Percentiles rank a stretch among this genome's conserved stretches.
Conservation (phyloP, 345 rosid species). For the Brassica cretica region DNA sequence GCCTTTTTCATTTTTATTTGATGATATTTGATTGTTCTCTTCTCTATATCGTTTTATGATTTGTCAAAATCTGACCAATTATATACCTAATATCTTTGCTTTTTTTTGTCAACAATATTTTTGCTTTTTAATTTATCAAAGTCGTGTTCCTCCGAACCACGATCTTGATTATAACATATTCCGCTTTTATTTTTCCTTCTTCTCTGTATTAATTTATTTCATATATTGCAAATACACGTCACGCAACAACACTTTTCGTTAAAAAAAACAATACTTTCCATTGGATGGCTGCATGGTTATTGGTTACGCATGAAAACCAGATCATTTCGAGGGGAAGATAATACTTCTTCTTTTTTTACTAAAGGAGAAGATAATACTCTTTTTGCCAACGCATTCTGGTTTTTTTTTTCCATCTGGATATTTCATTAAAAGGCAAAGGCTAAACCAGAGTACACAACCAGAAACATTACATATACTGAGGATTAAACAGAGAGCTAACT, state of each 20-base stretch:
- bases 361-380: neutral
- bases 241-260: constrained; percentile 16
- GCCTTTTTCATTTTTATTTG: neutral
- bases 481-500: no score
- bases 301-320: constrained; percentile 31
- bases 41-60: constrained; percentile 23
- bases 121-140: neutral
- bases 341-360: no score
- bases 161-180: neutral
- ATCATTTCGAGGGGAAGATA: neutral
- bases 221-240: constrained; percentile 25
- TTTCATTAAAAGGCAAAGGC: no score
- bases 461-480: no score
- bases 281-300: constrained; percentile 16
- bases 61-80: constrained; percentile 31
- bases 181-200: neutral
- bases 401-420: no score
- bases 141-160: constrained; percentile 22
- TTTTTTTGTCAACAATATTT: neutral
- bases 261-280: no score
- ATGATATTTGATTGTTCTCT: neutral
- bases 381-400: constrained; percentile 10
- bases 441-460: no score
- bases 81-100: neutral
- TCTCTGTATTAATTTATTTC: neutral